phyloP scores from a whole-genome alignment of 257 asterid species.

The Fraxinus cuspidata region DNA sequence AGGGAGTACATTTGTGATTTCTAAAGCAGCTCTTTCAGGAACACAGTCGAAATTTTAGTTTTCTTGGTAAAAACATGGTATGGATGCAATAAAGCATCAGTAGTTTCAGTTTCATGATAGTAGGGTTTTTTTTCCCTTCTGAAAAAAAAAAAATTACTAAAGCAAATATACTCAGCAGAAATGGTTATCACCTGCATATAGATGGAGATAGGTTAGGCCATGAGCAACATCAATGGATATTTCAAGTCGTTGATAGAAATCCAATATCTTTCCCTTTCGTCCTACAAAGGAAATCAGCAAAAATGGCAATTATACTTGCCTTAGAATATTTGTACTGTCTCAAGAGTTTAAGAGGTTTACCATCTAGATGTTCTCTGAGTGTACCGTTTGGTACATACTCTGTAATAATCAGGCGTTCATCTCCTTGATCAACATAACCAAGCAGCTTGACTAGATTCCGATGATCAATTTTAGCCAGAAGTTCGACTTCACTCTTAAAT shows the following conservation, averaged over 20 bases:
- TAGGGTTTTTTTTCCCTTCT: too few relatives aligned
- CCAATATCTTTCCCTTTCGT: slow-evolving; percentile 64
- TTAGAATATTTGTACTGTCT: slow-evolving; percentile 9
- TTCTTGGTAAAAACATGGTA: not conserved
- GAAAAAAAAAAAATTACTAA: slow-evolving; percentile 6
- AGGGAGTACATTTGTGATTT: slow-evolving; percentile 3
- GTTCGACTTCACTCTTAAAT: slow-evolving; percentile 91
- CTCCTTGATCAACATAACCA: slow-evolving; percentile 85
- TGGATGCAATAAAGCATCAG: not conserved
- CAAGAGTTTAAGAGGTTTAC: slow-evolving; percentile 44
- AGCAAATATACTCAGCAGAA: slow-evolving; percentile 22
- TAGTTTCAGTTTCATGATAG: not conserved
- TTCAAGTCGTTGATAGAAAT: slow-evolving; percentile 90
- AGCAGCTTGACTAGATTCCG: slow-evolving; percentile 93
- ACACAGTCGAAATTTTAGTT: not conserved
- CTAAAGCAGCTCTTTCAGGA: slow-evolving; percentile 9
- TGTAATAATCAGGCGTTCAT: slow-evolving; percentile 81
- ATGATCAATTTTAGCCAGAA: slow-evolving; percentile 92
- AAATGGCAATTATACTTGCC: slow-evolving; percentile 12
- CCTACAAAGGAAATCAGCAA: slow-evolving; percentile 52
- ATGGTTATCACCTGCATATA: slow-evolving; percentile 74
- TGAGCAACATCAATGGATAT: slow-evolving; percentile 90
- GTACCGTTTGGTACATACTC: slow-evolving; percentile 95
- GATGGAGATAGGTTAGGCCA: slow-evolving; percentile 90
- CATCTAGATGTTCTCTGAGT: slow-evolving; percentile 95